Evolutionary conservation across 179 eudicot genomes (phyloP), one percentile per base, ranked within the genome.

Genomic region (Nepenthes alata): DNA sequence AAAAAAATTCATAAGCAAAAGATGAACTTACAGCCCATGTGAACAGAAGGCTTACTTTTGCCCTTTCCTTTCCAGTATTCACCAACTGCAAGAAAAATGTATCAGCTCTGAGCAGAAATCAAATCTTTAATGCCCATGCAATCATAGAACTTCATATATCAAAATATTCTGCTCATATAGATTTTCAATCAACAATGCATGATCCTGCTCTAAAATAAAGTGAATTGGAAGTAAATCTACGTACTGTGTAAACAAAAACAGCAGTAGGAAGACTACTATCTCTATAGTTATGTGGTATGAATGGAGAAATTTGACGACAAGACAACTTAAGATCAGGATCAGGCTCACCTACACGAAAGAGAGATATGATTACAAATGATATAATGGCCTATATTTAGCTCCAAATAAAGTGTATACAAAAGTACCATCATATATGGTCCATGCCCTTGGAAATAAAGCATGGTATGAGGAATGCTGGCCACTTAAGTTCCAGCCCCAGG

Each of bases 401-500:
- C n/a, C n/a, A n/a, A n/a, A n/a, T n/a, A n/a, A n/a, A n/a, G 12
- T 3, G n/a, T 49, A 13, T 36, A 2, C 6, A 36, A 36, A 57
- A 57, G 53, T 72, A 93, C 96, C 98, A 74, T 93, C 98, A 80
- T 89, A 89, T 67, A 91, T 74, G 8, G 98, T 91, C 98, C 98
- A 91, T 58, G 98, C 89, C 78, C 98, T 78, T 52, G 98, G 98
- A 72, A 84, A 93, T 63, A 93, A 63, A 59, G 96, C 98, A 81
- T 93, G 98, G 76, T 93, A 93, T 56, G 96, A 85, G 10, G 98
- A 89, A 70, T 93, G 91, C 70, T 93, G 98, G 41, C 98, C 98
- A 76, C 67, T 80, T 74, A 93, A 77, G 76, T 93, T 93, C 98
- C 98, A 93, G 11, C 91, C 98, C 98, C 98, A 93, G n/a, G 98